Evolutionary conservation across 1,284 basidiomycete species (phyloP), one percentile per base, ranked within the genome.

Genomic region (Hemileia vastatrix): DNA sequence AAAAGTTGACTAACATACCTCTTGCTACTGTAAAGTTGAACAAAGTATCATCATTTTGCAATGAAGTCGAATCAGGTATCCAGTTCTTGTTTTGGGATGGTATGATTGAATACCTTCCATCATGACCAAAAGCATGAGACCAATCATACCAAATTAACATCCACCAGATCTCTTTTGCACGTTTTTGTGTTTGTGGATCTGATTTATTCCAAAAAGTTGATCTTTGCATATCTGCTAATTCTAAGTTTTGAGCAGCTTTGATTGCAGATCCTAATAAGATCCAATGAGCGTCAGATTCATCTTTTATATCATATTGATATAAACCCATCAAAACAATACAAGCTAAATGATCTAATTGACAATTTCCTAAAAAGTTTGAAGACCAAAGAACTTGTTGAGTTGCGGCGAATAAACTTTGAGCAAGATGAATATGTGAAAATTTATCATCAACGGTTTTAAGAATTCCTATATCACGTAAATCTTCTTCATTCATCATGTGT

Each of bases 221-320:
- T 15, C 68, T 66, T 32, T 66, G 64, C 11, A 69, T 43, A 54
- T 67, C n/a, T n/a, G n/a, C n/a, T n/a, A n/a, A n/a, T n/a, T n/a
- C n/a, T n/a, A n/a, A n/a, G n/a, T n/a, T 69, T 40, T 67, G 64
- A 5, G 66, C 65, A 4, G 68, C 64, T 49, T 73, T 73, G 66
- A 72, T 69, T 15, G 69, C 71, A 0, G 70, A 68, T 5, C 72
- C 72, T 8, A 73, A 63, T 2, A 74, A 59, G 0, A 68, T 68
- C 69, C 68, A 73, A 19, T 71, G 70, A 1, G 66, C 67, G 32
- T 74, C 72, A 19, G 72, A 65, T 54, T 71, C 65, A 19, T 71
- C 71, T 21, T 70, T 68, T 27, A 71, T 67, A 45, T 72, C 70
- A 67, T 73, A 71, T 54, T 70, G 69, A 45, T 73, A 74, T n/a